phyloP scores from a whole-genome alignment of 371 early-diverging fungal genomes.

The Spraguea lophii region DNA sequence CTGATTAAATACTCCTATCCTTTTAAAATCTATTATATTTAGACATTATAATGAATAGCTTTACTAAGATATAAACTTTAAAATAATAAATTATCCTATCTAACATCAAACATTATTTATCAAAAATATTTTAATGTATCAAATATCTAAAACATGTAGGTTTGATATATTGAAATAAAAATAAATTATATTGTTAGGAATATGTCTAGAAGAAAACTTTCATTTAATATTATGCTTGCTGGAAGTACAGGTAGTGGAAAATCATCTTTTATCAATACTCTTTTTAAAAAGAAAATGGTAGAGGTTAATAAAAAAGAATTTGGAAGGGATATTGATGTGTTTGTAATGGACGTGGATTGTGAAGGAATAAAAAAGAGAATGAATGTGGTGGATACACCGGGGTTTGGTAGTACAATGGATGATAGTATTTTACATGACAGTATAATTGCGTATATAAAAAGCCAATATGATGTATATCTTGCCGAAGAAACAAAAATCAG shows the following conservation, averaged over 20 bases:
- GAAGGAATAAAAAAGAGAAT: conserved; percentile 31
- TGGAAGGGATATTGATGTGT: conserved; percentile 21
- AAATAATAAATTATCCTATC: too few relatives aligned
- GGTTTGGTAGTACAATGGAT: conserved; percentile 26
- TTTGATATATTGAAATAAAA: too few relatives aligned
- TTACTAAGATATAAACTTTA: too few relatives aligned
- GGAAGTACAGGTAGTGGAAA: conserved; percentile 35
- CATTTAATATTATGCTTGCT: conserved; percentile 33
- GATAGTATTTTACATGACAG: conserved; percentile 21
- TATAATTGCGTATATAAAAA: conserved; percentile 32
- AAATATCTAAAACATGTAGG: too few relatives aligned
- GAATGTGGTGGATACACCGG: conserved; percentile 35
- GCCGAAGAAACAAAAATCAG: conserved; percentile 43
- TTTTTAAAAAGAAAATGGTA: conserved; percentile 28
- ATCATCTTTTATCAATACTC: conserved; percentile 36
- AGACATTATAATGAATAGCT: too few relatives aligned
- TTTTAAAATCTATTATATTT: too few relatives aligned
- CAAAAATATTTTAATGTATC: too few relatives aligned
- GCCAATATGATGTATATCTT: conserved; percentile 37
- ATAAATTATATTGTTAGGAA: too few relatives aligned
- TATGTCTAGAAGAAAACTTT: conserved; percentile 15
- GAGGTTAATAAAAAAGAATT: not conserved
- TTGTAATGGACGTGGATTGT: conserved; percentile 31
- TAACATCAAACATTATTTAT: too few relatives aligned
- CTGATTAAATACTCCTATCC: too few relatives aligned